phyloP scores from a whole-genome alignment of 225 moss, liverwort and hornwort genomes.

The Physcomitrellopsis africana region DNA sequence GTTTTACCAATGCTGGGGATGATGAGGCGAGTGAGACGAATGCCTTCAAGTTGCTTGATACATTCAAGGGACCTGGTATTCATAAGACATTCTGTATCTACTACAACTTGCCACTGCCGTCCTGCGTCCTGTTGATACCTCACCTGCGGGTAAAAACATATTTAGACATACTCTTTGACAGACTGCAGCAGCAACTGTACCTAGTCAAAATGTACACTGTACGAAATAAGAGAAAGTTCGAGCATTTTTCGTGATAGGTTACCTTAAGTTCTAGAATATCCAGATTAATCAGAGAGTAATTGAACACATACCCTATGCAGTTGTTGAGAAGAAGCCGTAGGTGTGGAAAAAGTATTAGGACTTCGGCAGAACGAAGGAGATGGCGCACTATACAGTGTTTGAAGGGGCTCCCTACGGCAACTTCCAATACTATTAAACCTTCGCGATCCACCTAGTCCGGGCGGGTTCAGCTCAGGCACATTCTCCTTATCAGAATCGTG shows the following conservation, averaged over 20 bases:
- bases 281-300: background rate
- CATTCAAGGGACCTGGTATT: slow-evolving; percentile 66
- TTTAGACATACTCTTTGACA: too few relatives aligned
- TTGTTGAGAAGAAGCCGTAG: slow-evolving; percentile 41
- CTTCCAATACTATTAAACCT: slow-evolving; percentile 12
- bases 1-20: slow-evolving; percentile 71
- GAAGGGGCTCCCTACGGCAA: slow-evolving; percentile 59
- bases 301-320: slow-evolving; percentile 34
- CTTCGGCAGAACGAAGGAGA: slow-evolving; percentile 43
- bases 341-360: slow-evolving; percentile 49
- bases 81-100: slow-evolving; percentile 84
- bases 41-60: slow-evolving; percentile 74
- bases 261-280: too few relatives aligned
- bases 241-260: too few relatives aligned
- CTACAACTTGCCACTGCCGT: slow-evolving; percentile 68
- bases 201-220: too few relatives aligned
- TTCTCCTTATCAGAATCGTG: slow-evolving; percentile 82
- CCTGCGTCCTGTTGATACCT: too few relatives aligned
- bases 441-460: slow-evolving; percentile 27
- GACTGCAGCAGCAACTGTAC: too few relatives aligned
- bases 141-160: too few relatives aligned
- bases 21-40: slow-evolving; percentile 72
- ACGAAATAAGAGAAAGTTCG: too few relatives aligned
- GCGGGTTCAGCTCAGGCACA: slow-evolving; percentile 30
- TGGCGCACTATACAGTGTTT: slow-evolving; percentile 54